A percentile compares a stretch with the other conserved stretches of the same genome.
Conservation (phyloP, 805 yeast species). For the Candida ponderosae region DNA sequence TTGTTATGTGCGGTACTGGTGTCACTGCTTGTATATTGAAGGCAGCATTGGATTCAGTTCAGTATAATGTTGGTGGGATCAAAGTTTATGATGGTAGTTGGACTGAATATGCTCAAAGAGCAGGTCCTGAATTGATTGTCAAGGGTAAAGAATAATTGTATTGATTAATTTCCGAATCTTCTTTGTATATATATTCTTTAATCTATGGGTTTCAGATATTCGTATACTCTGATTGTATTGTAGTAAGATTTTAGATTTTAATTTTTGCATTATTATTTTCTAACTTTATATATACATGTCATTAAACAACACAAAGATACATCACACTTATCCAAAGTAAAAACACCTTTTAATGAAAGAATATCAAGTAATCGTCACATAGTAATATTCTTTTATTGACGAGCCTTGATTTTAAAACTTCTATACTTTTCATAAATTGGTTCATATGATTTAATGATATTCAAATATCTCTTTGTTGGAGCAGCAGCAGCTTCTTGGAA, state of each 20-base stretch:
- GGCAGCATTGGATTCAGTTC: slow-evolving; percentile 58
- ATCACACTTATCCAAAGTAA: too few species aligned
- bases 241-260: too few species aligned
- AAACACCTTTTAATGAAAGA: too few species aligned
- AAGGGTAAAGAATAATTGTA: slow-evolving; percentile 21
- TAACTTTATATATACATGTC: too few species aligned
- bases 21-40: slow-evolving; percentile 88
- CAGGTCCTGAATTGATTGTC: slow-evolving; percentile 45
- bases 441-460: slow-evolving; percentile 40
- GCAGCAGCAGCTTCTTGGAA: slow-evolving; percentile 43
- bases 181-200: too few species aligned
- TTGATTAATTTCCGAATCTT: too few species aligned
- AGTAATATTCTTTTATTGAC: too few species aligned
- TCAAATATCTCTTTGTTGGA: slow-evolving; percentile 61
- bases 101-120: slow-evolving; percentile 83
- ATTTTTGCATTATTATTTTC: too few species aligned
- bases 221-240: too few species aligned
- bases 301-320: too few species aligned
- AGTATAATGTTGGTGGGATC: slow-evolving; percentile 35
- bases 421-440: slow-evolving; percentile 51
- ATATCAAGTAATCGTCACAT: too few species aligned
- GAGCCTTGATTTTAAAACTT: slow-evolving; percentile 22
- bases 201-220: too few species aligned
- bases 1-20: slow-evolving; percentile 94
- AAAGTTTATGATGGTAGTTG: slow-evolving; percentile 81